Evolutionary conservation across 805 yeast species (phyloP), one percentile per base, ranked within the genome.

Genomic region (Aciculoconidium aculeatum): DNA sequence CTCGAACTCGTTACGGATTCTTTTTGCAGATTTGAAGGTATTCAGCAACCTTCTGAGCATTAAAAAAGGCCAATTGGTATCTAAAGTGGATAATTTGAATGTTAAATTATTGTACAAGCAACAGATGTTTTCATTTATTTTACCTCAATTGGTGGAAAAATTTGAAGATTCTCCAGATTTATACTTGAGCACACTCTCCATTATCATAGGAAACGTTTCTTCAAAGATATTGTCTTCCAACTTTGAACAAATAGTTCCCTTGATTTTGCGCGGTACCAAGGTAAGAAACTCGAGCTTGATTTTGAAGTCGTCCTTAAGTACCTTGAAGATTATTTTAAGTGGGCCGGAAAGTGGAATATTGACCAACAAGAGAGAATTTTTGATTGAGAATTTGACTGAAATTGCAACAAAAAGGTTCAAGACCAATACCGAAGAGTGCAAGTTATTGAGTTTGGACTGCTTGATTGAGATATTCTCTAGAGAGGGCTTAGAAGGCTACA

Each of bases 71-170:
- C 38, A 39, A 10, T 51, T 46, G 21, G 66, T 59, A 5, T 67
- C 67, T 15, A 60, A 60, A n/a, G 70, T 69, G 1, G 51, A 51
- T 37, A 75, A 75, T 38, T 65, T 81, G 32, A 74, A 77, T 35
- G 70, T 80, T 11, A 71, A 82, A 35, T 53, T 72, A 25, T 63
- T 92, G 14, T 85, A 81, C 65, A 86, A 86, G 49, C 98, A 92
- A 47, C 77, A 77, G 39, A 66, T 84, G 15, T 85, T 86, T 49
- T 73, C 75, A 35, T 56, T 65, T 6, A 58, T 76, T 1, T 64
- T 85, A 5, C 81, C 82, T 0, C 53, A 50, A 17, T 49, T 86
- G 17, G 72, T 80, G 6, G 31, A 35, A n/a, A 24, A 30, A 25
- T 25, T 28, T 10, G 33, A 23, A 17, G 16, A 14, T 10, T 19